Base-by-base conservation (phyloP, 2,329 filamentous ascomycete genomes). In the Phaeosphaeria sp. region DNA sequence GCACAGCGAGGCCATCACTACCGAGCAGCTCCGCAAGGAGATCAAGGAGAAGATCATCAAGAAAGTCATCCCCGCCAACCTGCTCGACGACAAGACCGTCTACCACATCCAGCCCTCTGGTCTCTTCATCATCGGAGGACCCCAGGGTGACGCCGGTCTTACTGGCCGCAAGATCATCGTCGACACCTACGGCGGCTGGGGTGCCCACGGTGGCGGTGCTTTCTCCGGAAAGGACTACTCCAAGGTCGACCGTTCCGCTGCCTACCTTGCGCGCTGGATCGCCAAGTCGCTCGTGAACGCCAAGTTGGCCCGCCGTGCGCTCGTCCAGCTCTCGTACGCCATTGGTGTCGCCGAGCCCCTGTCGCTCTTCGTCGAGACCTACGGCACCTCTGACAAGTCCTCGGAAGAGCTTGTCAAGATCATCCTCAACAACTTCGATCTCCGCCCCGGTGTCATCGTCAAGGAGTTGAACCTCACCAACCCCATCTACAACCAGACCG, bases 181-280 rank as follows among this genome's bases (percentile, higher is more conserved):
- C 80, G 95, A 99, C 85, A 98, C 95, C 81, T 99, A 99, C 85
- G 95, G 95, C 86, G 95, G 95, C 76, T 98, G 95, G 95, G 95
- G 95, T 84, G 95, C 95, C 74, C 95, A 99, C 87, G 95, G 95
- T 87, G 95, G 95, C 86, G 95, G 95, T 90, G 95, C 95, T 81
- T 99, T 99, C 91, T 98, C 95, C 75, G 95, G 95, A 77, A 99
- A 99, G 90, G 95, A 99, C 82, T 99, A 97, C 89, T 97, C 93
- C 87, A 99, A 99, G 89, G 95, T 99, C 82, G 95, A 99, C 80
- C 92, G 95, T 74, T 98, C 95, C 53, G 95, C 95, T 69, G 95
- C 95, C 77, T 99, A 99, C 85, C 89, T 98, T 72, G 93, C 87
- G 71, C 93, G 95, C 80, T 99, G 95, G 95, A 93, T 99, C 80